Conservation (phyloP, 257 asterid genomes). For the Fraxinus americana region DNA sequence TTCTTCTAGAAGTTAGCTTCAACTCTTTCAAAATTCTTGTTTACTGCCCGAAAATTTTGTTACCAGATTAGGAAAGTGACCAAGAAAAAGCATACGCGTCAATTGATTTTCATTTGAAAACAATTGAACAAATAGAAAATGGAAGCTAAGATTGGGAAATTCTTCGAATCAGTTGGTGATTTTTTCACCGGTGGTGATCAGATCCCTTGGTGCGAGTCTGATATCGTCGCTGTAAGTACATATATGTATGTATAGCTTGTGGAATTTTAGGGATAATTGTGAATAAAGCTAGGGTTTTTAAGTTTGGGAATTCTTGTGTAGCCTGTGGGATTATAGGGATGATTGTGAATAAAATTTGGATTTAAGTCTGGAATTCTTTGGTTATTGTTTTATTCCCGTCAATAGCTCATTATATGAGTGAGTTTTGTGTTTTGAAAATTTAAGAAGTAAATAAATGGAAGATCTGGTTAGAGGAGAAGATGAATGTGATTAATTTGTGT, state of each 20-base stretch:
- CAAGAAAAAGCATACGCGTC: not conserved
- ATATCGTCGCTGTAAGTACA: conserved; percentile 61
- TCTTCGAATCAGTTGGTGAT: conserved; percentile 64
- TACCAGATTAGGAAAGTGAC: not conserved
- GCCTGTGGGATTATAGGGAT: not conserved
- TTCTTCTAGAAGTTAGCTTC: not conserved
- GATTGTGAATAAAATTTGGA: not conserved
- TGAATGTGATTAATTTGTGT: not conserved
- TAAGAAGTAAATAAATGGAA: not conserved
- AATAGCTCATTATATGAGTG: conserved; percentile 12
- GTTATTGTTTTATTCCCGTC: not conserved
- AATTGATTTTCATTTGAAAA: not conserved
- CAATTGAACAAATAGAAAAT: conserved; percentile 27
- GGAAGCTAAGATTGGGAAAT: conserved; percentile 65
- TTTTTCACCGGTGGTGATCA: conserved; percentile 78
- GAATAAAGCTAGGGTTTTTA: conserved; percentile 26
- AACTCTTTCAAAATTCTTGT: not conserved
- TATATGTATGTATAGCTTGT: not conserved
- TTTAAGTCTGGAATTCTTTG: not conserved
- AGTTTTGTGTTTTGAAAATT: not conserved
- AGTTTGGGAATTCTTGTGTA: not conserved
- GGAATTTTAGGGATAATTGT: not conserved
- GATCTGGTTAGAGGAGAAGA: not conserved
- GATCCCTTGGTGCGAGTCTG: conserved; percentile 82
- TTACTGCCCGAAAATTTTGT: not conserved